Conservation (phyloP, 345 rosid species). For the Kernera saxatilis region DNA sequence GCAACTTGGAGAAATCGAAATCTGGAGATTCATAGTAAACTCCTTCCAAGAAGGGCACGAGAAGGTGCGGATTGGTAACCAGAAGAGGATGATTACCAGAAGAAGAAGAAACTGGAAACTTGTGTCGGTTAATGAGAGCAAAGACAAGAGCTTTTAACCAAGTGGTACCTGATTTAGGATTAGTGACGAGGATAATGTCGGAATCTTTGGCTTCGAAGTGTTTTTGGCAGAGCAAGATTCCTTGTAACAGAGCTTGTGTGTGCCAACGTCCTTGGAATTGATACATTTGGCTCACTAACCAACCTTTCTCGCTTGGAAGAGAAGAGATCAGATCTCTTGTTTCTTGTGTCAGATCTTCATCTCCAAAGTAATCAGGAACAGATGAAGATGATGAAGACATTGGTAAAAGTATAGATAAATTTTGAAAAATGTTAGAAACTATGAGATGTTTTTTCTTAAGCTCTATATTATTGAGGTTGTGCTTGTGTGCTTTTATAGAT, state of each 20-base stretch:
- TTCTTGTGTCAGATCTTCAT: conserved; percentile 25
- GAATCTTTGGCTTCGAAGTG: conserved; percentile 37
- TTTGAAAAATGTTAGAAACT: not conserved
- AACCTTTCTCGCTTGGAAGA: conserved; percentile 39
- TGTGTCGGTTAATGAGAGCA: conserved; percentile 37
- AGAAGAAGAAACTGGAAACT: conserved; percentile 15
- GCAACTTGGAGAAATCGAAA: conserved; percentile 6
- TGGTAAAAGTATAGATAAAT: not conserved
- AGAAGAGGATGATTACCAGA: conserved; percentile 43
- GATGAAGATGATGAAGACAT: conserved; percentile 19
- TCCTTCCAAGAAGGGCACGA: conserved; percentile 46
- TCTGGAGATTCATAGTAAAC: conserved; percentile 12
- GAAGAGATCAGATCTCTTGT: conserved; percentile 33
- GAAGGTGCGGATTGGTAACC: conserved; percentile 42
- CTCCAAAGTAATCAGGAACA: conserved; percentile 13
- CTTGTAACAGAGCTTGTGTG: conserved; percentile 1
- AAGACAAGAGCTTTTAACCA: conserved; percentile 51
- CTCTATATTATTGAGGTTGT: not conserved
- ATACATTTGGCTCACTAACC: conserved; percentile 36
- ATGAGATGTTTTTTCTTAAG: not conserved
- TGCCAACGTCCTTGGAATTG: conserved; percentile 49
- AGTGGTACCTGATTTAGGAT: conserved; percentile 57
- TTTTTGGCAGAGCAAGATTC: conserved; percentile 29
- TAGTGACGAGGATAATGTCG: conserved; percentile 44
- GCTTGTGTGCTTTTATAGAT: not conserved